A percentile compares a stretch with the other conserved stretches of the same genome.
These are phyloP conservation scores for Ilyonectria mors-panacis DNA, from an alignment of 2,329 filamentous ascomycete species.

Conservation along the genomic window DNA sequence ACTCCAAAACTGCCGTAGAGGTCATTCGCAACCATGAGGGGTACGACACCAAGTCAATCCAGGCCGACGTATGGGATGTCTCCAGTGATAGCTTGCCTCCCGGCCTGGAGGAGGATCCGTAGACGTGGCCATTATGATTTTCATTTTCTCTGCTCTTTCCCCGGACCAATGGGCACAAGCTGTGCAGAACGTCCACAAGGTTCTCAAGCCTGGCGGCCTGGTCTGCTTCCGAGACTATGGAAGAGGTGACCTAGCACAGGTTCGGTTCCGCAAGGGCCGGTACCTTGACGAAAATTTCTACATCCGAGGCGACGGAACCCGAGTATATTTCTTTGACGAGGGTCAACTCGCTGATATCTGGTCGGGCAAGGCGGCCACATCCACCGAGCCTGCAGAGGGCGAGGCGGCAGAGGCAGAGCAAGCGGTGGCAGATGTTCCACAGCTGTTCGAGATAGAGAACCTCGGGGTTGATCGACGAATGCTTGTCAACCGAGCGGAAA, in stretches of 20 bases:
- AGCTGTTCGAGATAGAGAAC: constrained; percentile 79
- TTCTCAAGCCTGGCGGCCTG: constrained; percentile 93
- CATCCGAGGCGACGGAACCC: constrained; percentile 92
- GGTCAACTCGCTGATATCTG: constrained; percentile 87
- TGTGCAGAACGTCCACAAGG: constrained; percentile 82
- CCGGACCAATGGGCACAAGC: constrained; percentile 88
- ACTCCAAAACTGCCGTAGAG: constrained; percentile 94
- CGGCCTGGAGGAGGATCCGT: constrained; percentile 82
- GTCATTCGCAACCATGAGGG: constrained; percentile 87
- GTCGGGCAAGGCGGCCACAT: constrained; percentile 62
- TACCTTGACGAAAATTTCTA: constrained; percentile 99
- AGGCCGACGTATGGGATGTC: constrained; percentile 96
- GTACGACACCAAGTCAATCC: constrained; percentile 80
- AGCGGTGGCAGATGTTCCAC: constrained; percentile 43
- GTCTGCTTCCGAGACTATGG: constrained; percentile 98
- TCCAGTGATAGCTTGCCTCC: constrained; percentile 81
- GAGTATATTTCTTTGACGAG: constrained; percentile 97
- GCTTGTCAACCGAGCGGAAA: constrained; percentile 90
- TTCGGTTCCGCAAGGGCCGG: constrained; percentile 94
- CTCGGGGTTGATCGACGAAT: constrained; percentile 90
- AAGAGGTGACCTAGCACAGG: constrained; percentile 93
- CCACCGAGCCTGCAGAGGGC: constrained; percentile 19
- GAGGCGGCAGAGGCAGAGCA: constrained; percentile 36
- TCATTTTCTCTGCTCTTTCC: constrained; percentile 94
- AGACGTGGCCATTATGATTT: constrained; percentile 94